A percentile compares a stretch with the other conserved stretches of the same genome.
phyloP scores from a whole-genome alignment of 106 monocot species.

The Iris macrosiphon region DNA sequence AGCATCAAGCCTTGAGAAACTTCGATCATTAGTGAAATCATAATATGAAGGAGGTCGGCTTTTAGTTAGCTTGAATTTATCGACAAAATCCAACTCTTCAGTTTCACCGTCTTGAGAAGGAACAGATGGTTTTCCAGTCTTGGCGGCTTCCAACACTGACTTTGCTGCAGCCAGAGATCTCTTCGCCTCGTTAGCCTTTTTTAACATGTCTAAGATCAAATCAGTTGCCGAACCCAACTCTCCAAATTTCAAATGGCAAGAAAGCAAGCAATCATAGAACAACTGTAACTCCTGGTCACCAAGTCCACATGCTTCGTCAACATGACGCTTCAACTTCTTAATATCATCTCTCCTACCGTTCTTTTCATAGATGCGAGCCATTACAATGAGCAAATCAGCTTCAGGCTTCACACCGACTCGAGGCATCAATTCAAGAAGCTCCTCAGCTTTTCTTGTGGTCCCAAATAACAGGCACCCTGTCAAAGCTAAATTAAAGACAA shows the following conservation, averaged over 20 bases:
- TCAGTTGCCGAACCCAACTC: slow-evolving; percentile 52
- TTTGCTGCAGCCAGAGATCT: slow-evolving; percentile 61
- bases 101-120: slow-evolving; percentile 6
- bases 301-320: slow-evolving; percentile 55
- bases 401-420: slow-evolving; percentile 63
- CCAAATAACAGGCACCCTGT: slow-evolving; percentile 62
- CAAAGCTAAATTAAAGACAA: slow-evolving; percentile 53
- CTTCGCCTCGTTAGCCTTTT: slow-evolving; percentile 68
- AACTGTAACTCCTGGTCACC: slow-evolving; percentile 45
- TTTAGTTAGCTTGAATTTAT: slow-evolving; percentile 26
- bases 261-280: slow-evolving; percentile 79
- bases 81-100: slow-evolving; percentile 5
- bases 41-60: slow-evolving; percentile 35
- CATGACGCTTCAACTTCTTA: slow-evolving; percentile 57
- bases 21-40: slow-evolving; percentile 53
- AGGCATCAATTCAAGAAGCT: slow-evolving; percentile 86
- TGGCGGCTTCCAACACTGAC: slow-evolving; percentile 42
- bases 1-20: slow-evolving; percentile 41
- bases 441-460: slow-evolving; percentile 61
- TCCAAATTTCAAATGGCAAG: slow-evolving; percentile 83
- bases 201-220: slow-evolving; percentile 80
- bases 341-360: slow-evolving; percentile 76
- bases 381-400: slow-evolving; percentile 47
- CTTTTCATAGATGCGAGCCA: slow-evolving; percentile 80
- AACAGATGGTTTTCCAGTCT: slow-evolving; percentile 12